Conservation (phyloP, 306 rosid species). For the Inga oerstediana region DNA sequence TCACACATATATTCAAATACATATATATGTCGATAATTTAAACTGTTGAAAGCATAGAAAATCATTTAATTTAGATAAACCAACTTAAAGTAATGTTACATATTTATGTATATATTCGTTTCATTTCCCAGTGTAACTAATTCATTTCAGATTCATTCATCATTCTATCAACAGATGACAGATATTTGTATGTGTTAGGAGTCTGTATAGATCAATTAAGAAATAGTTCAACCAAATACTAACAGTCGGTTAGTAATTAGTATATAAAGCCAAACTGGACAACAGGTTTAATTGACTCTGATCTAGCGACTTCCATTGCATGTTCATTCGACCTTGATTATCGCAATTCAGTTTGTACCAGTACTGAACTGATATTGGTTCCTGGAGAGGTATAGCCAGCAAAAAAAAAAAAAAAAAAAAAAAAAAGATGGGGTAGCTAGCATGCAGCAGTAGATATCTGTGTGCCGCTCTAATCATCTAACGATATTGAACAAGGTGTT, state of each 20-base stretch:
- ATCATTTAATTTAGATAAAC: neutral
- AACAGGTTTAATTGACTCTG: neutral
- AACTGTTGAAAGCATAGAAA: neutral
- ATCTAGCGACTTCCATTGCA: neutral
- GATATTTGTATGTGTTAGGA: neutral
- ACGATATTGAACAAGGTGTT: neutral
- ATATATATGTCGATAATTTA: neutral
- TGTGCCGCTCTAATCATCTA: neutral
- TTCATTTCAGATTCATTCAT: neutral
- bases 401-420: neutral
- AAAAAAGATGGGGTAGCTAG: neutral
- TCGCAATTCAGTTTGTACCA: neutral
- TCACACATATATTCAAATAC: neutral
- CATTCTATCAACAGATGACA: neutral
- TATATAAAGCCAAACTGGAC: neutral
- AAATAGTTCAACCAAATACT: neutral
- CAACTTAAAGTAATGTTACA: neutral
- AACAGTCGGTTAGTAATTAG: neutral
- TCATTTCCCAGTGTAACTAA: neutral
- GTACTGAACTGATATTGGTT: neutral
- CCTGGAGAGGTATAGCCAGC: neutral
- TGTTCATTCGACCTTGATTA: neutral
- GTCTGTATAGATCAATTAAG: neutral
- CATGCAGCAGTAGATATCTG: neutral
- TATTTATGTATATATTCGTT: neutral